Evolutionary conservation across 768 basidiomycete species (phyloP).

Genomic region (Chlorophyllum brunneum): DNA sequence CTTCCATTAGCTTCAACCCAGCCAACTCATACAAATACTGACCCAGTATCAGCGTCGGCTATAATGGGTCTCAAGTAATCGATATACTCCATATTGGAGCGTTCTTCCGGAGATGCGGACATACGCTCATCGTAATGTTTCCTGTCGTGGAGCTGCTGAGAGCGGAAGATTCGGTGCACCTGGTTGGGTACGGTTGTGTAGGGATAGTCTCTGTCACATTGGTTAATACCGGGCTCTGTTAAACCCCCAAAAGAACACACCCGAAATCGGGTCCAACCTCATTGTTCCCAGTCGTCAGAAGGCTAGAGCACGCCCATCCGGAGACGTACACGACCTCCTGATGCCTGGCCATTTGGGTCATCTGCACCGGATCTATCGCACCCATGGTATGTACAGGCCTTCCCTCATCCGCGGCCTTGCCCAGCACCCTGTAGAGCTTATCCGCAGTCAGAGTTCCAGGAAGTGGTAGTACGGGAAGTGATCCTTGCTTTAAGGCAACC

Average conservation of each 20-base stretch:
- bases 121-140: constrained; percentile 90
- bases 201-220: constrained; percentile 73
- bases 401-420: constrained; percentile 55
- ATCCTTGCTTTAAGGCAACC: constrained; percentile 88
- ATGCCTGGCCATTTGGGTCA: constrained; percentile 89
- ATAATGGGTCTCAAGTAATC: constrained; percentile 93
- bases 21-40: neutral
- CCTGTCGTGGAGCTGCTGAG: constrained; percentile 89
- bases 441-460: constrained; percentile 77
- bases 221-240: constrained; percentile 1
- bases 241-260: constrained; percentile 40
- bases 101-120: constrained; percentile 55
- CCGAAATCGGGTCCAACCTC: constrained; percentile 92
- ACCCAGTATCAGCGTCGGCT: constrained; percentile 93
- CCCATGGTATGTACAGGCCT: constrained; percentile 88
- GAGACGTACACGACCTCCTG: constrained; percentile 90
- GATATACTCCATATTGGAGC: constrained; percentile 69
- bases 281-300: constrained; percentile 86
- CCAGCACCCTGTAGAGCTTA: constrained; percentile 74
- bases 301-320: constrained; percentile 86
- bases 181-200: constrained; percentile 97
- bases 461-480: constrained; percentile 71
- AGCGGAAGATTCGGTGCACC: constrained; percentile 86
- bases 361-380: constrained; percentile 89
- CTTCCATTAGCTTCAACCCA: constrained; percentile 13